phyloP scores from a whole-genome alignment of 495 filamentous ascomycete species.

The Thozetella sp. region DNA sequence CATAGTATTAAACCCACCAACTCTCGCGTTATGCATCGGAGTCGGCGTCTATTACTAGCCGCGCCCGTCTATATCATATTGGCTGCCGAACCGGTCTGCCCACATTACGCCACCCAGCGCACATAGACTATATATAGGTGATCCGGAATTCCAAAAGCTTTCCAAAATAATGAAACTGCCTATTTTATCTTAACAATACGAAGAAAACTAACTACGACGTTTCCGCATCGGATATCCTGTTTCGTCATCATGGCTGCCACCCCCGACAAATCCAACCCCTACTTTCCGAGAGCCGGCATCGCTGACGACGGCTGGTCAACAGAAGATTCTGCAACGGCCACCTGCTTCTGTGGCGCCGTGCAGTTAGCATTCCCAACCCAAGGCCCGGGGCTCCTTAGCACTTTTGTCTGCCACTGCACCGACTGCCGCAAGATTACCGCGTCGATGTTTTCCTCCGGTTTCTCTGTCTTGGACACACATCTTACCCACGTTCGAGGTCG shows the following conservation, averaged over 20 bases:
- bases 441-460: constrained; percentile 60
- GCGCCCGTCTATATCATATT: no score
- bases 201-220: no score
- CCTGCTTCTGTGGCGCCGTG: constrained; percentile 57
- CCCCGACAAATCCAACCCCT: constrained; percentile 17
- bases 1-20: no score
- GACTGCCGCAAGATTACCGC: constrained; percentile 63
- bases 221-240: no score
- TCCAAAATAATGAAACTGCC: no score
- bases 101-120: no score
- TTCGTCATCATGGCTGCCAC: background rate
- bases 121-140: no score
- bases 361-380: constrained; percentile 50
- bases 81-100: no score
- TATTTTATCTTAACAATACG: no score
- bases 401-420: constrained; percentile 58
- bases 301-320: constrained; percentile 35
- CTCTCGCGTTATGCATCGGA: no score
- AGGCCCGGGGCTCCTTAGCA: constrained; percentile 42
- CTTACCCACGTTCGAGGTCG: constrained; percentile 48
- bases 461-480: constrained; percentile 41
- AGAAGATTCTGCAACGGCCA: constrained; percentile 50
- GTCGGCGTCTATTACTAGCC: no score
- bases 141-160: no score
- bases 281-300: constrained; percentile 21